Evolutionary conservation across 139 green algal species (phyloP), one percentile per base, ranked within the genome.

Genomic region (Eudorina sp.): DNA sequence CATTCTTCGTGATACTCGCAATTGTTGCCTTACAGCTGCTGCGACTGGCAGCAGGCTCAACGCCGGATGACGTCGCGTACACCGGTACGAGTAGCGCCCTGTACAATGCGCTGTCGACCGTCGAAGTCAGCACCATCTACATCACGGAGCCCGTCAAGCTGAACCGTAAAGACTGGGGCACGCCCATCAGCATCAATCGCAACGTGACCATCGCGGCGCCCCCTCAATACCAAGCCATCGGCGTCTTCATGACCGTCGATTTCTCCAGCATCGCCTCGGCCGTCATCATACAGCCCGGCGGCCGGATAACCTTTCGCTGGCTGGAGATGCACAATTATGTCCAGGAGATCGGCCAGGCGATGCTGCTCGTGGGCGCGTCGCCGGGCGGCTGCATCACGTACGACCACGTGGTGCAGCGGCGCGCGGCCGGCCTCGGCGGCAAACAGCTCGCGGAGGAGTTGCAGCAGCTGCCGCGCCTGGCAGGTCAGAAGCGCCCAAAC

Each of bases 321-420:
- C 43, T 86, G 7, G 80, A 86, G 41, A 36, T 86, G 41, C 3
- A 38, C 0, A 76, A 76, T 68, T 86, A 77, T 7, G 80, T 45
- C 0, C 3, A 11, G 60, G 80, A 86, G 29, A 31, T 62, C 6
- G 80, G 80, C 2, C 60, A 46, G 7, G 43, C 80, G 4, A 77
- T 77, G 80, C 80, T 86, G 25, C 6, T 86, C 4, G 7, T 77
- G 36, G 41, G 18, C 1, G 29, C 80, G 14, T 86, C 80, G 29
- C 80, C 60, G 14, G 60, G 60, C 3, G 80, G 16, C 14, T 23
- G 27, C 3, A 60, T 86, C 5, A 1, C 27, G 16, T 86, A 51
- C n/a, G 58, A 76, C 60, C 25, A 64, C 18, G 62, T 53, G 7
- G 60, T 86, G 4, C 80, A 62, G 8, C 60, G 80, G 60, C 41